A percentile compares a stretch with the other conserved stretches of the same genome.
These are phyloP conservation scores for Euphrasia confusa DNA, from an alignment of 257 asterid genomes.

Conservation along the genomic window DNA sequence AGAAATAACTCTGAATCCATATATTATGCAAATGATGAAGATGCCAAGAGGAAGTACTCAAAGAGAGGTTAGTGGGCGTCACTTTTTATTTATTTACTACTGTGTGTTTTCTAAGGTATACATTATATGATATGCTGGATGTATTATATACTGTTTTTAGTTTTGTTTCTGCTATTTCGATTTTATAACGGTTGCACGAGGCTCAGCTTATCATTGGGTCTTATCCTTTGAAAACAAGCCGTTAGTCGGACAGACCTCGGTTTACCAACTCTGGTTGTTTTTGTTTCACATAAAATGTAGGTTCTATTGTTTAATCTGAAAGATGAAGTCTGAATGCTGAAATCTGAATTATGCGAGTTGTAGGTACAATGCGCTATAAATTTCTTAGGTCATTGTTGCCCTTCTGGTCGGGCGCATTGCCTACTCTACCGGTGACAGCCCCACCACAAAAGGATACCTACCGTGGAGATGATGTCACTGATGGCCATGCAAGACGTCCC, in stretches of 20 bases:
- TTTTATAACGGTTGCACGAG: no score
- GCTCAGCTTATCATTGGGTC: neutral
- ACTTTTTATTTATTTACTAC: no score
- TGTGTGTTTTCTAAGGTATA: no score
- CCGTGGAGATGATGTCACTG: conserved; percentile 48
- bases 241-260: conserved; percentile 1
- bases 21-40: conserved; percentile 91
- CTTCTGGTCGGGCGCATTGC: conserved; percentile 89
- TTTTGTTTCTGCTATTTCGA: neutral
- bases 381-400: conserved; percentile 78
- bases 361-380: conserved; percentile 76
- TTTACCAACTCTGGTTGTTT: neutral
- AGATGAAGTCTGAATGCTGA: no score
- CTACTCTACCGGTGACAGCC: conserved; percentile 84
- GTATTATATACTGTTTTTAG: neutral
- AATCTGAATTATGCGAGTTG: conserved; percentile 17
- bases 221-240: conserved; percentile 1
- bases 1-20: conserved; percentile 72
- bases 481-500: conserved; percentile 65
- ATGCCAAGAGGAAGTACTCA: conserved; percentile 70
- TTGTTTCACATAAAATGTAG: conserved; percentile 1
- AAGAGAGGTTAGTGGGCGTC: conserved; percentile 55
- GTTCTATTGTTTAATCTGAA: no score
- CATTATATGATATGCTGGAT: no score
- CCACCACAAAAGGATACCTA: conserved; percentile 65